Evolutionary conservation across 169 alveolate genomes (phyloP), one percentile per base, ranked within the genome.

Genomic region (Eimeria necatrix): DNA sequence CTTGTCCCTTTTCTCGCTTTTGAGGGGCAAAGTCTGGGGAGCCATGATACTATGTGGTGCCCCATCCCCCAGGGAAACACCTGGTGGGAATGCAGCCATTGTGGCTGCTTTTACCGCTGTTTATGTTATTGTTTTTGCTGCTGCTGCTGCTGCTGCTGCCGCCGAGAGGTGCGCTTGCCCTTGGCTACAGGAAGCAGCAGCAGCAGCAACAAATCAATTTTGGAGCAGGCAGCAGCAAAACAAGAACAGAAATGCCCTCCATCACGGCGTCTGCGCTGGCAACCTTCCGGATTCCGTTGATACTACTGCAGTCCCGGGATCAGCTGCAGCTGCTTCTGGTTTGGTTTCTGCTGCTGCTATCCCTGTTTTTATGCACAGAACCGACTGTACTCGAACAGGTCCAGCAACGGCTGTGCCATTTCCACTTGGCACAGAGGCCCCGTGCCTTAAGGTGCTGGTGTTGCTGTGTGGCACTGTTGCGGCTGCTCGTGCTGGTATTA

Each of bases 21-120:
- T 51, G 49, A 74, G 59, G 12, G 41, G 85, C 49, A 74, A 12
- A 32, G 59, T 48, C 9, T 48, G 24, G 60, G 26, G 41, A 22
- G 26, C 60, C 20, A 26, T n/a, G n/a, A 74, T 16, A 16, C 60
- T 24, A 46, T 74, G 26, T 9, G 85, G 61, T 46, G 16, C 60
- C 85, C 59, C 85, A 49, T 41, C 59, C 85, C 22, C 26, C 20
- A 74, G 7, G 26, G 56, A 18, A 51, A 53, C 18, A 41, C 85
- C 85, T 74, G 85, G 52, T 32, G 85, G 60, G n/a, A 24, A 26
- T 74, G 85, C 85, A 74, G 85, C 85, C 85, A 74, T 74, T 74
- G 85, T 22, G 9, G 18, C 22, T 68, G 8, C 78, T 68, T 41
- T 48, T n/a, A 48, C 78, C 5, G 24, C 73, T 68, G 78, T 48